phyloP scores from a whole-genome alignment of 73 alveolate genomes.

The Breviolum minutum region DNA sequence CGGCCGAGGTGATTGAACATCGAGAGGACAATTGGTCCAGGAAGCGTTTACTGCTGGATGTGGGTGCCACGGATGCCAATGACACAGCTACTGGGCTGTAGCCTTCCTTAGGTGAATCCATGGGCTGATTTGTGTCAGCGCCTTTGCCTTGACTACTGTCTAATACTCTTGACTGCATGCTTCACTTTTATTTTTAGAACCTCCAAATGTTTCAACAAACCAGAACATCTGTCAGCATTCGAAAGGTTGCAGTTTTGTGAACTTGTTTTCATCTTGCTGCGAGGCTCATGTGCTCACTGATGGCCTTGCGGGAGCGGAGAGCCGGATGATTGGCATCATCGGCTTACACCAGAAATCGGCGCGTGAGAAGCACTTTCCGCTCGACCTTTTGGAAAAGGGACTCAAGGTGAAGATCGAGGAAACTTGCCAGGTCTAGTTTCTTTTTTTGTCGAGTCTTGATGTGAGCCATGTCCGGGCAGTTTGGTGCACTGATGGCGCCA shows the following conservation, averaged over 20 bases:
- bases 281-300: conserved; percentile 62
- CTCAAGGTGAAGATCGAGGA: conserved; percentile 27
- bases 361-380: conserved; percentile 15
- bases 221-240: too few species aligned
- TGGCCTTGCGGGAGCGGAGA: conserved; percentile 42
- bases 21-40: conserved; percentile 28
- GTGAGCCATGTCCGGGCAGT: too few species aligned
- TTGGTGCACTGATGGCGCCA: too few species aligned
- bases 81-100: not conserved
- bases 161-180: too few species aligned
- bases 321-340: conserved; percentile 38
- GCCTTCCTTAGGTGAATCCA: too few species aligned
- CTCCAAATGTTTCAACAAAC: too few species aligned
- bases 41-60: conserved; percentile 10
- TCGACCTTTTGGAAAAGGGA: not conserved
- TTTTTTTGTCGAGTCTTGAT: too few species aligned
- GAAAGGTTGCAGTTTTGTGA: not conserved
- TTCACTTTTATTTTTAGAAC: too few species aligned
- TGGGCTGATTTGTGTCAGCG: too few species aligned
- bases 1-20: conserved; percentile 47
- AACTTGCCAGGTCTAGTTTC: too few species aligned
- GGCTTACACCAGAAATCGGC: conserved; percentile 30
- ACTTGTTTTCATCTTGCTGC: too few species aligned
- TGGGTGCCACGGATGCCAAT: conserved; percentile 33
- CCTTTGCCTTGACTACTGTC: too few species aligned